Conservation (phyloP, 164 flowering plant genomes). For the Akebia trifoliata region DNA sequence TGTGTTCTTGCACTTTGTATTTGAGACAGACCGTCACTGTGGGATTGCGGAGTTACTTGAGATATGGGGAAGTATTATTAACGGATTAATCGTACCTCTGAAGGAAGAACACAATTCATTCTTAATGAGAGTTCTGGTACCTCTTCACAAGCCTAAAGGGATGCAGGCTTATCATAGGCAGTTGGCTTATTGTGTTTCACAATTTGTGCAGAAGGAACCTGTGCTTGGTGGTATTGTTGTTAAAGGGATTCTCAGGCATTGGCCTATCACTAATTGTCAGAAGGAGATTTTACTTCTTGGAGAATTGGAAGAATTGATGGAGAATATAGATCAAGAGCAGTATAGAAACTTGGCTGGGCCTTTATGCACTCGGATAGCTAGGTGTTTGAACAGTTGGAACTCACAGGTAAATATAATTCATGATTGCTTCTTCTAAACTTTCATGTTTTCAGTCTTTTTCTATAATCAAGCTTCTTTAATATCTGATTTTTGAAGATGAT, state of each 20-base stretch:
- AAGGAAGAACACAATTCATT: constrained; percentile 78
- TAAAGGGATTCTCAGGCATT: constrained; percentile 50
- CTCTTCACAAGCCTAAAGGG: constrained; percentile 63
- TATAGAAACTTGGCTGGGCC: constrained; percentile 44
- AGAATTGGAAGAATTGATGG: constrained; percentile 72
- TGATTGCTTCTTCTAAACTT: not conserved
- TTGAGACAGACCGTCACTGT: constrained; percentile 46
- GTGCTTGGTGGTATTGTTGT: constrained; percentile 48
- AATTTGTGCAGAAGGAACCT: constrained; percentile 77
- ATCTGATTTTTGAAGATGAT: not conserved
- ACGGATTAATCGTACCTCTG: constrained; percentile 67
- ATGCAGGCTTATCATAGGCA: constrained; percentile 60
- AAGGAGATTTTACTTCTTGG: constrained; percentile 62
- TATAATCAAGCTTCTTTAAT: not conserved
- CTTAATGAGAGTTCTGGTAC: constrained; percentile 57
- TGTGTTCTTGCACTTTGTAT: constrained; percentile 44
- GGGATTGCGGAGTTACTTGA: constrained; percentile 71
- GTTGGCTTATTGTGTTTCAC: constrained; percentile 64
- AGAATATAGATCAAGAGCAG: constrained; percentile 42
- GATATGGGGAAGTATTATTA: constrained; percentile 77
- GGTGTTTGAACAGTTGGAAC: constrained; percentile 60
- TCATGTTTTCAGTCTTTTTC: not conserved
- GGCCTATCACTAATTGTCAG: constrained; percentile 69
- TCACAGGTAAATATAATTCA: constrained; percentile 40
- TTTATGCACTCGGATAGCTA: constrained; percentile 45